Evolutionary conservation across 2,329 filamentous ascomycete genomes (phyloP).

Genomic region (Aspergillus amoenus): DNA sequence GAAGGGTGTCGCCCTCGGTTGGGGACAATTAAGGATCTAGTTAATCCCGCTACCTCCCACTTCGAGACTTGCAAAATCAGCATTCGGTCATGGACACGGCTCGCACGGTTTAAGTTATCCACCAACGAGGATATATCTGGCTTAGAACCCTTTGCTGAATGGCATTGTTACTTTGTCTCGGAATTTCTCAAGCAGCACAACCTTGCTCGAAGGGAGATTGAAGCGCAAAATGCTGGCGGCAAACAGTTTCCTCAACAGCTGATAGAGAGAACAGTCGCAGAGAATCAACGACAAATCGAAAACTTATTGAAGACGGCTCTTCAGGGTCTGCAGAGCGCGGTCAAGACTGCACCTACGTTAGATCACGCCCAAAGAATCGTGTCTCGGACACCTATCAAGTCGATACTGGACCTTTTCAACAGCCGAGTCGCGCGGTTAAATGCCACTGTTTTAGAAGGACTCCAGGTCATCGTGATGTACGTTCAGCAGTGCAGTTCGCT

Average conservation of each 20-base stretch:
- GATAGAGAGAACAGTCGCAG: slow-evolving; percentile 53
- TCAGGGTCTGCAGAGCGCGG: slow-evolving; percentile 49
- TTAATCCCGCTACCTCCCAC: slow-evolving; percentile 58
- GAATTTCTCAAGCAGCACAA: slow-evolving; percentile 56
- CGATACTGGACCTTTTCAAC: slow-evolving; percentile 54
- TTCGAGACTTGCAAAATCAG: slow-evolving; percentile 60
- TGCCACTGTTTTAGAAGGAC: slow-evolving; percentile 48
- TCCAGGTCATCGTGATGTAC: slow-evolving; percentile 50
- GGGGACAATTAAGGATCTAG: slow-evolving; percentile 53
- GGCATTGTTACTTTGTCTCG: slow-evolving; percentile 55
- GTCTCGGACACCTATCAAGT: slow-evolving; percentile 43
- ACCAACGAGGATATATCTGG: slow-evolving; percentile 48
- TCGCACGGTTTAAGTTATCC: slow-evolving; percentile 58
- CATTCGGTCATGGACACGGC: slow-evolving; percentile 57
- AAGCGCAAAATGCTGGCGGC: slow-evolving; percentile 48
- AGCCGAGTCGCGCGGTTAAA: slow-evolving; percentile 46
- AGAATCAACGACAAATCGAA: slow-evolving; percentile 59
- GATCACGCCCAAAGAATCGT: slow-evolving; percentile 46
- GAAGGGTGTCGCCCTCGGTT: slow-evolving; percentile 53
- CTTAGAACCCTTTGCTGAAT: slow-evolving; percentile 52
- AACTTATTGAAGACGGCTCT: slow-evolving; percentile 55
- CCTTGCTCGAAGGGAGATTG: slow-evolving; percentile 57
- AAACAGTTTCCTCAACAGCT: slow-evolving; percentile 46
- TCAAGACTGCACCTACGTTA: slow-evolving; percentile 43
- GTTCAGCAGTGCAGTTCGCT: slow-evolving; percentile 28